phyloP scores from a whole-genome alignment of 179 eudicot genomes.

The Vitellaria paradoxa region DNA sequence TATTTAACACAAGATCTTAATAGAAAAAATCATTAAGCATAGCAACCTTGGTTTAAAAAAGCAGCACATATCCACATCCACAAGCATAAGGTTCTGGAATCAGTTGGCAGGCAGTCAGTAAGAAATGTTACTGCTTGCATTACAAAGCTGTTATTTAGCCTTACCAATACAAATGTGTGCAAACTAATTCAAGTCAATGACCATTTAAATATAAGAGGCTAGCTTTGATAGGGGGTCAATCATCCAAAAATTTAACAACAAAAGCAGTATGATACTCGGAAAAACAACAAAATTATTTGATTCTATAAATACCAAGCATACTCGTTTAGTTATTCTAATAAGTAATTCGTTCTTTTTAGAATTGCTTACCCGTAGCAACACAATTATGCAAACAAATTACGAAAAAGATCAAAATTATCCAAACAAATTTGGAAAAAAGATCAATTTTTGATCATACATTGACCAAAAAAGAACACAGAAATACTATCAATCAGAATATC shows the following conservation, averaged over 20 bases:
- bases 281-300: not conserved
- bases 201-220: not conserved
- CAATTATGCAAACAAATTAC: not conserved
- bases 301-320: not conserved
- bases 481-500: not conserved
- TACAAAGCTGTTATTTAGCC: not conserved
- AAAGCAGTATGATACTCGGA: not conserved
- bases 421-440: not conserved
- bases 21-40: not conserved
- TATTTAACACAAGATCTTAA: not conserved
- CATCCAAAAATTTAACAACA: not conserved
- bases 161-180: not conserved
- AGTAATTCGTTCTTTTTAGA: not conserved
- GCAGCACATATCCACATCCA: conserved; percentile 5
- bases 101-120: not conserved
- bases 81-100: not conserved
- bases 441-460: not conserved
- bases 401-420: not conserved
- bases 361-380: not conserved
- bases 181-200: not conserved
- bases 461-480: not conserved
- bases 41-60: not conserved
- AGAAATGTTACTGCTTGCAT: not conserved
- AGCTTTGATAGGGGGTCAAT: not conserved
- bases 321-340: not conserved